phyloP scores from a whole-genome alignment of 169 alveolate genomes.

The Toxoplasma gondii region DNA sequence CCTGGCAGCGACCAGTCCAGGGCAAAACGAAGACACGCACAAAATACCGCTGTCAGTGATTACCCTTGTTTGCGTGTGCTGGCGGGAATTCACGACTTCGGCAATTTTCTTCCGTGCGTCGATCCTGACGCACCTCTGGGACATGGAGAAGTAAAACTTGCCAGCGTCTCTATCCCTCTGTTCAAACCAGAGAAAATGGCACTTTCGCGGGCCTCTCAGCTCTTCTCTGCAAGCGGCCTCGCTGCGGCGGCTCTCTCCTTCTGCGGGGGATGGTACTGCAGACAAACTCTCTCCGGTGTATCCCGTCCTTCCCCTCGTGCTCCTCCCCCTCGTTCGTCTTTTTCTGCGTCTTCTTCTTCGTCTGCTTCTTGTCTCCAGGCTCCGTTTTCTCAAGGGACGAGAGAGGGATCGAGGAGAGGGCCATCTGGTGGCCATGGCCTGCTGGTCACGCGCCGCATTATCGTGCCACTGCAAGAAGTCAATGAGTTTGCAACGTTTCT shows the following conservation, averaged over 20 bases:
- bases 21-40: too few species aligned
- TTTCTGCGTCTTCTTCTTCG: not conserved
- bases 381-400: not conserved
- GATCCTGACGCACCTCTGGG: too few species aligned
- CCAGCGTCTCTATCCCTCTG: too few species aligned
- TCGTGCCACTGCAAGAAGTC: not conserved
- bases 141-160: too few species aligned
- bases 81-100: too few species aligned
- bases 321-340: not conserved
- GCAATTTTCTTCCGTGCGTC: too few species aligned
- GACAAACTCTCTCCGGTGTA: not conserved
- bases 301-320: not conserved
- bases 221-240: not conserved
- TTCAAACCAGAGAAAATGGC: too few species aligned
- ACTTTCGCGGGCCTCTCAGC: not conserved
- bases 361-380: not conserved
- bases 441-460: conserved; percentile 15
- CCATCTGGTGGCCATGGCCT: not conserved
- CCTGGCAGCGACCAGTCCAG: too few species aligned
- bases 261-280: conserved; percentile 19
- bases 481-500: not conserved
- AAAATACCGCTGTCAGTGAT: too few species aligned
- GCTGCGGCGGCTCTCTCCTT: conserved; percentile 18
- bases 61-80: too few species aligned
- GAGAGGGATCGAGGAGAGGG: not conserved